Evolutionary conservation across 176 grass and related monocot genomes (phyloP), one percentile per base, ranked within the genome.

Genomic region (Cenchrus fungigraminus): DNA sequence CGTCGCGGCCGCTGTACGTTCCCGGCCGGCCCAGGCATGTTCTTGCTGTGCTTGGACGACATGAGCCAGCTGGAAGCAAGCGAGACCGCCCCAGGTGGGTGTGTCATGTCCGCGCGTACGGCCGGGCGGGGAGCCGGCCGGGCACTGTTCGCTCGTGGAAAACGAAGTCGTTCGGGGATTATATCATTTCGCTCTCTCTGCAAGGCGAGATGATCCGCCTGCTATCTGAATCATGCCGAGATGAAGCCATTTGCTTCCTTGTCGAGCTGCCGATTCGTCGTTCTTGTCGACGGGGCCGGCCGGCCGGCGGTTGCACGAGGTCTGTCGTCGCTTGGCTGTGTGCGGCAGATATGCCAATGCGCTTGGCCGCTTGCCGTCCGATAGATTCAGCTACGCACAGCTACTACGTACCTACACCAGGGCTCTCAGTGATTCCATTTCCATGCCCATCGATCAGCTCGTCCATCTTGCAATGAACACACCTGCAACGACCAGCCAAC

Each of bases 31-130:
- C 12, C 6, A 31, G 28, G 1, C 6, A 2, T 80, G 78, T 44
- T 73, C 68, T 65, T 43, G 71, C 6, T 80, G 78, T 44, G 61
- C 68, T 65, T 43, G 71, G 72, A 34, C 49, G 45, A 47, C 51
- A 22, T 31, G 6, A 25, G 25, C 25, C 52, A 8, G 31, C 69
- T 37, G 15, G 5, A 44, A 20, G 49, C 49, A 51, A 51, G 49
- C 5, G 7, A 20, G 25, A 20, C 43, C 11, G 50, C 12, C 19
- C 17, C 47, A 29, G 73, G 72, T 42, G 63, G 82, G 37, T 40
- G 3, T 3, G 62, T 31, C 73, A 4, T 81, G 37, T 55, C 84
- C 61, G 56, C 67, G 6, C 59, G 68, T 32, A 47, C 34, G 68
- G 25, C 25, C 25, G 25, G 46, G 20, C 10, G 15, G 37, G 37